Base-by-base conservation (phyloP, 495 filamentous ascomycete genomes). In the Immersiella caudata region DNA sequence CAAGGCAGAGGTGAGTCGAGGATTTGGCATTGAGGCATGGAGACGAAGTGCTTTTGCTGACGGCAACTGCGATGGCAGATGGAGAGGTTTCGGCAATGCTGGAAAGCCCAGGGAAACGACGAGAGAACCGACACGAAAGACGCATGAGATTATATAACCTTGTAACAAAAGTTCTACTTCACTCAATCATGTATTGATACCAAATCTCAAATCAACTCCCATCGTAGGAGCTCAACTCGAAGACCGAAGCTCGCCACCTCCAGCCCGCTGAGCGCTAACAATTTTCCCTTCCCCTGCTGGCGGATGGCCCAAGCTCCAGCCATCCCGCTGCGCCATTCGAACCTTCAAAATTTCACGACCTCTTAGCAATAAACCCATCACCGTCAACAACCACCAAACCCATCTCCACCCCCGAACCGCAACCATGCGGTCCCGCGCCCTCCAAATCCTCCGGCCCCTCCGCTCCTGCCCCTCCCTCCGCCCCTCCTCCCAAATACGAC, bases 41-140 rank as follows among this genome's bases (percentile, higher is more conserved):
- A 61, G 40, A 22, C 12, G 25, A 1, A 18, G 35, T 11, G 33
- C 21, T 55, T n/a, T 51, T 24, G 63, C 51, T 57, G 63, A 59
- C 20, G 51, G 56, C 40, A 24, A 22, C 25, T 26, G 67, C 60
- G 50, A 68, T 58, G 63, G 62, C 68, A 99, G 95, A 96, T 99
- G 92, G 91, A 97, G 76, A 85, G 85, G 9, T 99, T 99, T 75
- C 88, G 87, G 71, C 85, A 90, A 71, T 99, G 95, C 77, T 99
- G 95, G 95, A 96, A 96, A 78, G 84, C 82, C 66, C 90, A 97
- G 68, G 90, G 93, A 56, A 99, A 99, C 77, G 88, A 94, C 73
- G 80, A 89, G 76, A 87, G 95, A 74, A 97, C 94, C 0, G 83
- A 84, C 71, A 89, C 84, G 29, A 93, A 93, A 74, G 88, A 95